Evolutionary conservation across 495 filamentous ascomycete species (phyloP).

Genomic region (Penicillium manginii): DNA sequence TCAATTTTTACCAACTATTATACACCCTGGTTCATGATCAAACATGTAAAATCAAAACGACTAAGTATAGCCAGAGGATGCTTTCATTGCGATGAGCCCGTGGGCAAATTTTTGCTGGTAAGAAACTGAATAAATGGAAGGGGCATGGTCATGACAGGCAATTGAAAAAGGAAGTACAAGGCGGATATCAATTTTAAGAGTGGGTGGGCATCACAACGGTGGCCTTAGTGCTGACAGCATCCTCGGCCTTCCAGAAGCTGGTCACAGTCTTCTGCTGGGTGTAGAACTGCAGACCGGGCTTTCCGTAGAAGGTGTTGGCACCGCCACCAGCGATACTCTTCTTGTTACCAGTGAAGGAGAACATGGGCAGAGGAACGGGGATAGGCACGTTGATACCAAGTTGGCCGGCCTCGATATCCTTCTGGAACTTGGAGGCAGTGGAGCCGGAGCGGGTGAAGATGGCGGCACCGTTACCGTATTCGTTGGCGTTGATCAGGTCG

Average conservation of each 20-base stretch:
- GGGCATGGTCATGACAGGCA: neutral
- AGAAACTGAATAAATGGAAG: neutral
- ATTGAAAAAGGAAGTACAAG: neutral
- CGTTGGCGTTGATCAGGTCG: slow-evolving; percentile 66
- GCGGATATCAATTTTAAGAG: slow-evolving; percentile 23
- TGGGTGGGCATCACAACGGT: slow-evolving; percentile 95
- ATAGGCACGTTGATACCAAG: slow-evolving; percentile 71
- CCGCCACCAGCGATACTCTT: slow-evolving; percentile 92
- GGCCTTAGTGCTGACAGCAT: slow-evolving; percentile 78
- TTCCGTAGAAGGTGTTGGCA: slow-evolving; percentile 93
- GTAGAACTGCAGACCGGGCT: slow-evolving; percentile 89
- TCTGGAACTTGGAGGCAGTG: slow-evolving; percentile 66
- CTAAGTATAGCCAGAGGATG: neutral
- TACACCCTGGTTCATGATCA: neutral
- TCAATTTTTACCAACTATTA: slow-evolving; percentile 1
- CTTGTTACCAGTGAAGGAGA: slow-evolving; percentile 98
- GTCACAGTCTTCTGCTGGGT: slow-evolving; percentile 98
- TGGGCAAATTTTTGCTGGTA: slow-evolving; percentile 9
- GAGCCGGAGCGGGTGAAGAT: slow-evolving; percentile 69
- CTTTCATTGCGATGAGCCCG: slow-evolving; percentile 1
- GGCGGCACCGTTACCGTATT: slow-evolving; percentile 72
- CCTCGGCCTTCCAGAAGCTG: slow-evolving; percentile 83
- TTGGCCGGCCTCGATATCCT: slow-evolving; percentile 63
- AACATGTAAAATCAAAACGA: neutral
- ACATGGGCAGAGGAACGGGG: slow-evolving; percentile 90